phyloP scores from a whole-genome alignment of 306 rosid genomes.

The Prunus kanzakura region DNA sequence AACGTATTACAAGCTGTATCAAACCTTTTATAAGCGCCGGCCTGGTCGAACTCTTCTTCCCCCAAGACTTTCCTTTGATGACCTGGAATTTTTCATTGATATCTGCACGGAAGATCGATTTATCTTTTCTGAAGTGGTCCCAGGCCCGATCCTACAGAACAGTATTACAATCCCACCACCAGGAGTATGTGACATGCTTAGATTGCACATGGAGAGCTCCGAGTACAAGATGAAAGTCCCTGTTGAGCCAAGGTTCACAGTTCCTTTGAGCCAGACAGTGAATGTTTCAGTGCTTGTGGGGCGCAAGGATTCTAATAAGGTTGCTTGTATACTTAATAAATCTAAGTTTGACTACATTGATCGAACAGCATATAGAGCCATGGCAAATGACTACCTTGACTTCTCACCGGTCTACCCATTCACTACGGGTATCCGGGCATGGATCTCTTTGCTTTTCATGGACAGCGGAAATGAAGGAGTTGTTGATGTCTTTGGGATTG shows the following conservation, averaged over 20 bases:
- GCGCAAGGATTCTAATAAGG: constrained; percentile 73
- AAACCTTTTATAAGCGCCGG: constrained; percentile 60
- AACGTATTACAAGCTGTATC: constrained; percentile 62
- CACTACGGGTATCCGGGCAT: constrained; percentile 70
- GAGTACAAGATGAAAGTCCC: constrained; percentile 81
- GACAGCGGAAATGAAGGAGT: constrained; percentile 61
- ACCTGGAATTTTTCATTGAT: constrained; percentile 85
- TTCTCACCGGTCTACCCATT: constrained; percentile 74
- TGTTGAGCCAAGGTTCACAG: constrained; percentile 67
- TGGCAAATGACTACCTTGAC: constrained; percentile 88
- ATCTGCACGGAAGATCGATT: constrained; percentile 64
- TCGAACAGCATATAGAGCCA: constrained; percentile 62
- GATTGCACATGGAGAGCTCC: constrained; percentile 52
- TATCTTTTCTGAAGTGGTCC: constrained; percentile 75
- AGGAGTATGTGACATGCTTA: constrained; percentile 58
- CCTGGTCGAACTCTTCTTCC: constrained; percentile 61
- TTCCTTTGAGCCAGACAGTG: constrained; percentile 58
- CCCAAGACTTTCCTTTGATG: constrained; percentile 79
- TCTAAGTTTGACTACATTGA: constrained; percentile 80
- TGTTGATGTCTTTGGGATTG: constrained; percentile 82
- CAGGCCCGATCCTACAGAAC: constrained; percentile 58
- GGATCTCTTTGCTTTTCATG: constrained; percentile 91
- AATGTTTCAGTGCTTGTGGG: constrained; percentile 77
- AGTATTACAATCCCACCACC: constrained; percentile 52
- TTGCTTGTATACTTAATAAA: constrained; percentile 69